These are phyloP conservation scores for Sequoiadendron giganteum DNA, from an alignment of 75 land plant genomes.

Conservation along the genomic window DNA sequence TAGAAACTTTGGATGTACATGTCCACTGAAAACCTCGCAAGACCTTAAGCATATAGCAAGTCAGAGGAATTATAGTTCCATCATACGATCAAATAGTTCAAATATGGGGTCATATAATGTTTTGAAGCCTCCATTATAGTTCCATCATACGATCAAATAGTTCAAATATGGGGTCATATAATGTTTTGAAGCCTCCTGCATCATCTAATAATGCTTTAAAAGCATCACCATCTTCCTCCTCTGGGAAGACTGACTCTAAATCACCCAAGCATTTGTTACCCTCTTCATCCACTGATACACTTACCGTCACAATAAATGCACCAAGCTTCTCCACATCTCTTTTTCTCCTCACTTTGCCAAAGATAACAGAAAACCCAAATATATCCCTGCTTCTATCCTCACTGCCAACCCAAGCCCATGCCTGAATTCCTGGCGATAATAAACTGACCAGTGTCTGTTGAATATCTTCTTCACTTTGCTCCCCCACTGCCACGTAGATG, in stretches of 20 bases:
- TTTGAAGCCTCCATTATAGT: not conserved
- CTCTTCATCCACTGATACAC: not conserved
- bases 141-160: not conserved
- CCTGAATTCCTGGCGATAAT: not conserved
- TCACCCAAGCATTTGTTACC: constrained; percentile 1
- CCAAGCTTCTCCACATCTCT: not conserved
- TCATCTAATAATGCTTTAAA: not conserved
- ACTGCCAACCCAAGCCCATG: not conserved
- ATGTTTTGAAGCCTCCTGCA: not conserved
- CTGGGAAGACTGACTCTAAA: not conserved
- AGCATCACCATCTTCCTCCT: not conserved
- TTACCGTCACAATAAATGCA: not conserved
- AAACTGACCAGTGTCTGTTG: not conserved
- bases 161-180: not conserved
- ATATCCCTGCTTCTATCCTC: not conserved
- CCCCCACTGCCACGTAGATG: not conserved
- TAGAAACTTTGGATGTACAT: not conserved
- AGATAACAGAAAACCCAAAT: not conserved
- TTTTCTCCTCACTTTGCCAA: not conserved
- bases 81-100: not conserved
- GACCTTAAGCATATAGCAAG: not conserved
- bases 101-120: not conserved
- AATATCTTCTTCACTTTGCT: not conserved
- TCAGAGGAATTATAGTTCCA: not conserved
- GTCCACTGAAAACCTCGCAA: not conserved